Conservation (phyloP, 192 early-diverging fungal species). For the Backusella mclennaniae region DNA sequence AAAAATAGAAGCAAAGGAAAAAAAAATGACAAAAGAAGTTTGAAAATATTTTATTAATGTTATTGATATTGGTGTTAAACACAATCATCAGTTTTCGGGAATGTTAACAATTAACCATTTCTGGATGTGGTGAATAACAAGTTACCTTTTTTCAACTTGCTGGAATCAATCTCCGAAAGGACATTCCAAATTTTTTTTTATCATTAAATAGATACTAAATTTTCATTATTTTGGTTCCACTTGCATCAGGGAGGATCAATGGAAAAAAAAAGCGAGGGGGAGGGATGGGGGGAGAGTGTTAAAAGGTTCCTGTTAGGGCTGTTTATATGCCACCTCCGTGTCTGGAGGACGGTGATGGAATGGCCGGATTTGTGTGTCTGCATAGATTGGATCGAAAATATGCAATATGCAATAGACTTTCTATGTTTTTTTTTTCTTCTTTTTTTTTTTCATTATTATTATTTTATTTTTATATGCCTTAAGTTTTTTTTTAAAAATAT, state of each 20-base stretch:
- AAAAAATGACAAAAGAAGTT: background rate
- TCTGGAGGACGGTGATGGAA: slow-evolving; percentile 16
- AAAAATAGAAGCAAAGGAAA: slow-evolving; percentile 3
- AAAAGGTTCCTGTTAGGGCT: background rate
- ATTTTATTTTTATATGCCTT: background rate
- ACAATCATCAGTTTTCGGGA: slow-evolving; percentile 2
- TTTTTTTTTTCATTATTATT: slow-evolving; percentile 1
- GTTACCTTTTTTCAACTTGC: background rate
- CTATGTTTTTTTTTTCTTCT: background rate
- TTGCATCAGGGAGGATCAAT: slow-evolving; percentile 8
- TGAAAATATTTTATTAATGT: background rate
- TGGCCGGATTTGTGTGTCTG: slow-evolving; percentile 13
- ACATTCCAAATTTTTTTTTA: background rate
- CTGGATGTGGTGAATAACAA: slow-evolving; percentile 4
- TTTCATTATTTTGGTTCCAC: slow-evolving; percentile 14
- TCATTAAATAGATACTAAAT: slow-evolving; percentile 8
- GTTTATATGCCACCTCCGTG: slow-evolving; percentile 18
- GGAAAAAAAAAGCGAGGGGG: background rate
- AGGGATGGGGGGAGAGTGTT: background rate
- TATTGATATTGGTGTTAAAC: background rate
- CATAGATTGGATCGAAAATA: slow-evolving; percentile 19
- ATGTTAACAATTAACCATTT: slow-evolving; percentile 10
- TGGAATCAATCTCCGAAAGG: background rate
- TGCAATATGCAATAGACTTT: slow-evolving; percentile 9
- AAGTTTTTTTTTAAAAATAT: background rate